phyloP scores from a whole-genome alignment of 1,139 yeast genomes.

The Yamadazyma sp. region DNA sequence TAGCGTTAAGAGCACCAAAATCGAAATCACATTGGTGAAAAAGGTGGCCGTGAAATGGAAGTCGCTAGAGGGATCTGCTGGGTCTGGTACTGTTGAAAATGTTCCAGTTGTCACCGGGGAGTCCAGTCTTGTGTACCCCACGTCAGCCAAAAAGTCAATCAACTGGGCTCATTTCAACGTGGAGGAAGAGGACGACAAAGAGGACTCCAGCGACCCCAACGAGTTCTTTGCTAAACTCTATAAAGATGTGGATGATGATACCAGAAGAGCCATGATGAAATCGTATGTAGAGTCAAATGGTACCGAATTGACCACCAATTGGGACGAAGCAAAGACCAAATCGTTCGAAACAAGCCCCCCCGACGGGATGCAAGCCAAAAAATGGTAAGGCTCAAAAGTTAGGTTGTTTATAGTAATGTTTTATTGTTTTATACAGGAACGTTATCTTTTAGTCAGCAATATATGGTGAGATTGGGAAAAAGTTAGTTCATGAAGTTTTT shows the following conservation, averaged over 20 bases:
- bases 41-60: conserved; percentile 42
- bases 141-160: conserved; percentile 57
- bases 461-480: not conserved
- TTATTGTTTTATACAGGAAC: not conserved
- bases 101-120: not conserved
- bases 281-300: conserved; percentile 93
- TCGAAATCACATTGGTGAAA: conserved; percentile 61
- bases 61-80: conserved; percentile 34
- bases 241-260: conserved; percentile 82
- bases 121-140: conserved; percentile 48
- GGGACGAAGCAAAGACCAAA: conserved; percentile 82
- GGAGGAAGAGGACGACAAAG: conserved; percentile 53
- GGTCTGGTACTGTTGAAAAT: conserved; percentile 6
- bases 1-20: conserved; percentile 66
- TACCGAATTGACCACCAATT: conserved; percentile 87
- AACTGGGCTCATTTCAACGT: conserved; percentile 74
- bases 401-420: not conserved
- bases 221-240: conserved; percentile 77
- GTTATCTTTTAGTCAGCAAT: not conserved
- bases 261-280: conserved; percentile 94
- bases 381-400: conserved; percentile 42
- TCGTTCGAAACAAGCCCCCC: conserved; percentile 77
- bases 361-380: conserved; percentile 57
- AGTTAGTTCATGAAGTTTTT: not conserved
- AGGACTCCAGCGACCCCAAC: conserved; percentile 49